Evolutionary conservation across 2,329 filamentous ascomycete genomes (phyloP).

Genomic region (Sporothrix curviconia): DNA sequence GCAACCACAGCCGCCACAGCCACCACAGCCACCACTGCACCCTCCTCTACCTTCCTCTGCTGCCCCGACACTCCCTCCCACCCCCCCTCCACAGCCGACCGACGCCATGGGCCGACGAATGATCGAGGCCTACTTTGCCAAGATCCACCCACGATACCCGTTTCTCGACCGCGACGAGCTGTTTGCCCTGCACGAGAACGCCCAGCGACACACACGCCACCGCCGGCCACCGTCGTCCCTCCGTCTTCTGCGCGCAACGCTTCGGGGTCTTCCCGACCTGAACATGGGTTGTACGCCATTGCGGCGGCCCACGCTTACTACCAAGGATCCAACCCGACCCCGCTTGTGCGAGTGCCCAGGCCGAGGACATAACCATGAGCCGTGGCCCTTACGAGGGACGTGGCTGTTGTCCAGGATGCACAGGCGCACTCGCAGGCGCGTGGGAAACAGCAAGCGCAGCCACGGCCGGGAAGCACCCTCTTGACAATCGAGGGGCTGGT

Average conservation of each 20-base stretch:
- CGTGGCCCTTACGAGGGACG: conserved; percentile 42
- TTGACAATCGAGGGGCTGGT: conserved; percentile 47
- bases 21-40: neutral
- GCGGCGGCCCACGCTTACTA: conserved; percentile 41
- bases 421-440: conserved; percentile 23
- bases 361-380: conserved; percentile 42
- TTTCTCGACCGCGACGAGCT: conserved; percentile 41
- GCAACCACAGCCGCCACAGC: no score
- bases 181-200: conserved; percentile 34
- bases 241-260: no score
- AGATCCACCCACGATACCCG: conserved; percentile 39
- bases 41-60: neutral
- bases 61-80: neutral
- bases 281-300: conserved; percentile 49
- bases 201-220: conserved; percentile 25
- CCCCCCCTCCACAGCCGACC: neutral
- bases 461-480: no score
- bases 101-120: conserved; percentile 5
- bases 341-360: conserved; percentile 16
- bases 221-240: conserved; percentile 21
- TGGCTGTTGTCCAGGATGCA: conserved; percentile 40
- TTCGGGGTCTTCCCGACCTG: conserved; percentile 44
- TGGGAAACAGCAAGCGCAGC: no score
- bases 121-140: conserved; percentile 21
- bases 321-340: conserved; percentile 43